phyloP scores from a whole-genome alignment of 495 filamentous ascomycete species.

The Staphylotrichum tortipilum region DNA sequence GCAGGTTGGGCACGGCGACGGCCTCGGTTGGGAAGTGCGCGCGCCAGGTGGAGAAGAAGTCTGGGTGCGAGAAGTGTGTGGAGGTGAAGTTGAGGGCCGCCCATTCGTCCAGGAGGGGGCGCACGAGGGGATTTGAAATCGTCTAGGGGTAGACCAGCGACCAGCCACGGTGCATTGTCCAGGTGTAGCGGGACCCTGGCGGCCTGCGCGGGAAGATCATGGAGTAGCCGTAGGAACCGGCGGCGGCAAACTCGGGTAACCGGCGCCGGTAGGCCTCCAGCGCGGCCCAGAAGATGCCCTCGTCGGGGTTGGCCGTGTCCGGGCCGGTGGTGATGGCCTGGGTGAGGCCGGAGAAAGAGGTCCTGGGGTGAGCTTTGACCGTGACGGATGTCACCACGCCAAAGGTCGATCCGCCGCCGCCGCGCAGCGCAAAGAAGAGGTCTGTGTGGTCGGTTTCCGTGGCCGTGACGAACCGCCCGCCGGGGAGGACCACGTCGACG shows the following conservation, averaged over 20 bases:
- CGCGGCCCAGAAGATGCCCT: conserved; percentile 44
- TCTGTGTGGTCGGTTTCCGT: conserved; percentile 35
- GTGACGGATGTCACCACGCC: conserved; percentile 46
- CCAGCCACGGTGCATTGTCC: conserved; percentile 16
- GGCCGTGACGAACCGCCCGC: conserved; percentile 35
- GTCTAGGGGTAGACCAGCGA: conserved; percentile 12
- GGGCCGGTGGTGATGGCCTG: conserved; percentile 30
- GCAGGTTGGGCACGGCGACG: conserved; percentile 16
- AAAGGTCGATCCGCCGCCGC: conserved; percentile 43
- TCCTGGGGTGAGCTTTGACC: conserved; percentile 24
- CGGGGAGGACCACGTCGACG: conserved; percentile 37
- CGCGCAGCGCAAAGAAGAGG: conserved; percentile 47
- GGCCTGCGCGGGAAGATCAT: conserved; percentile 8
- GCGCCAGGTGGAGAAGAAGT: conserved; percentile 15
- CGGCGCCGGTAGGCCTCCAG: conserved; percentile 39
- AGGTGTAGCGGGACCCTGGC: conserved; percentile 5
- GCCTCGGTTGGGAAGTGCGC: conserved; percentile 12
- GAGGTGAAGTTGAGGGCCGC: conserved; percentile 26
- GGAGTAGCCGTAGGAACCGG: conserved; percentile 45
- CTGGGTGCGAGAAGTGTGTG: conserved; percentile 15
- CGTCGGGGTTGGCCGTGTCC: conserved; percentile 25
- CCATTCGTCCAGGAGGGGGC: conserved; percentile 33
- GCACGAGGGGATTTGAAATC: conserved; percentile 24
- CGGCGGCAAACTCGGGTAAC: conserved; percentile 34
- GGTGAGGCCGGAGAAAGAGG: conserved; percentile 24